Evolutionary conservation across 2,329 filamentous ascomycete species (phyloP).

Genomic region (Penicillium sp.): DNA sequence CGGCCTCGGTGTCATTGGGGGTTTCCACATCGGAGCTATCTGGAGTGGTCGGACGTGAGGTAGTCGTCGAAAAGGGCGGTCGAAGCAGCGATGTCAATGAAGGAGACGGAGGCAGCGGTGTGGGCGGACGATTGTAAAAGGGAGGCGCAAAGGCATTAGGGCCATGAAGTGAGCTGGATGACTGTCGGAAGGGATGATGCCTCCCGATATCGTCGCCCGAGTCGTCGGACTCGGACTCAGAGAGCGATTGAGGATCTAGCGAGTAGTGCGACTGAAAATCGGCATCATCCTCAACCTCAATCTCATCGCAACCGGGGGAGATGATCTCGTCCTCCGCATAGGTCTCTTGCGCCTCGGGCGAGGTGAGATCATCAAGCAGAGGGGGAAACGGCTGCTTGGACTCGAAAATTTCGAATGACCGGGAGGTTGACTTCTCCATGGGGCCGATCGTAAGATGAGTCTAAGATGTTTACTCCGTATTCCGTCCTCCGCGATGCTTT

Average conservation of each 20-base stretch:
- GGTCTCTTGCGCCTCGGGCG: conserved; percentile 17
- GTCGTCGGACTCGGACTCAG: conserved; percentile 37
- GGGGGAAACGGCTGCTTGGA: conserved; percentile 37
- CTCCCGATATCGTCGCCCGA: conserved; percentile 31
- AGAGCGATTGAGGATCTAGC: conserved; percentile 37
- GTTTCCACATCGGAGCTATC: conserved; percentile 85
- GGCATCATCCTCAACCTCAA: conserved; percentile 39
- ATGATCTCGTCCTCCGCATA: conserved; percentile 27
- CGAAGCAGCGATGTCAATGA: conserved; percentile 88
- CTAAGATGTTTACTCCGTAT: not conserved
- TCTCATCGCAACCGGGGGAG: conserved; percentile 29
- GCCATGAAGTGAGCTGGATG: conserved; percentile 41
- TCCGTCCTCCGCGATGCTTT: conserved; percentile 1
- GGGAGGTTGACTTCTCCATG: conserved; percentile 9
- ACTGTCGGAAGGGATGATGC: conserved; percentile 41
- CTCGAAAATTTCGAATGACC: conserved; percentile 20
- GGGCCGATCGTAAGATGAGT: not conserved
- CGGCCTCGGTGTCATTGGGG: conserved; percentile 58
- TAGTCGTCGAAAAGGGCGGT: conserved; percentile 61
- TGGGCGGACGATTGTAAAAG: conserved; percentile 97
- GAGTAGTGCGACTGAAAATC: conserved; percentile 49
- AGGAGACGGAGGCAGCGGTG: conserved; percentile 86
- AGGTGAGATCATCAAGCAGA: conserved; percentile 28
- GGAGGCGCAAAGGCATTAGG: conserved; percentile 66
- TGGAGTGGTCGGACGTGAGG: conserved; percentile 88